Base-by-base conservation (phyloP, 768 basidiomycete genomes). In the Fistulinella prunicolor region DNA sequence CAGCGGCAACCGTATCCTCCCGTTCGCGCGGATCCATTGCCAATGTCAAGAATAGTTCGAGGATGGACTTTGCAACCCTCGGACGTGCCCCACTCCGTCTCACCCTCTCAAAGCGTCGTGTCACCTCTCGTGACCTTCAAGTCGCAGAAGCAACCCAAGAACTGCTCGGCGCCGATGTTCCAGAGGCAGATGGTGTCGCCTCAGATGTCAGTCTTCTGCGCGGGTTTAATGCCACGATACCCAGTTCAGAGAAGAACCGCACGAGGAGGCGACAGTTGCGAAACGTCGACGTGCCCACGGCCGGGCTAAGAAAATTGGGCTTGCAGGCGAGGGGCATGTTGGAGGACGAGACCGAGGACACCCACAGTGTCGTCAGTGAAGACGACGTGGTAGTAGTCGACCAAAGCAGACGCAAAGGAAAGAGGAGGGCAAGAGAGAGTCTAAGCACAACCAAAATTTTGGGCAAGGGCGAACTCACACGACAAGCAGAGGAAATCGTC, bases 221-320 rank as follows among this genome's bases (percentile, higher is more conserved):
- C 38, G 95, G 95, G 0, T 98, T 97, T 68, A 87, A 90, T 60
- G 95, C 95, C 16, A 97, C 95, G 2, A 88, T 96, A 36, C 95
- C 95, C 12, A 89, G 87, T 61, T 81, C 94, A 32, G 87, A 92
- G 56, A 79, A 83, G 62, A 78, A 89, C 45, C 84, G 87, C 52
- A 74, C 81, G 13, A 74, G 93, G 50, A 69, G 94, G 53, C 70
- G 92, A 49, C 85, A 90, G 65, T 81, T 88, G 68, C 76, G 94
- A 49, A 88, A 83, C 56, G 80, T 90, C 13, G 86, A 91, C 3
- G 79, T 83, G 12, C 85, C 83, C 23, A 77, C 76, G 57, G 71
- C 89, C 36, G 92, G 94, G 1, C 65, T 94, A 56, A 90, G 85
- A 76, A 83, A 80, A 67, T 65, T 91, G 17, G 91, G 90, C 4